Percentiles rank a stretch among this genome's conserved stretches.
phyloP scores from a whole-genome alignment of 108 stramenopile species.

The Pseudonitzschia delicatissima region DNA sequence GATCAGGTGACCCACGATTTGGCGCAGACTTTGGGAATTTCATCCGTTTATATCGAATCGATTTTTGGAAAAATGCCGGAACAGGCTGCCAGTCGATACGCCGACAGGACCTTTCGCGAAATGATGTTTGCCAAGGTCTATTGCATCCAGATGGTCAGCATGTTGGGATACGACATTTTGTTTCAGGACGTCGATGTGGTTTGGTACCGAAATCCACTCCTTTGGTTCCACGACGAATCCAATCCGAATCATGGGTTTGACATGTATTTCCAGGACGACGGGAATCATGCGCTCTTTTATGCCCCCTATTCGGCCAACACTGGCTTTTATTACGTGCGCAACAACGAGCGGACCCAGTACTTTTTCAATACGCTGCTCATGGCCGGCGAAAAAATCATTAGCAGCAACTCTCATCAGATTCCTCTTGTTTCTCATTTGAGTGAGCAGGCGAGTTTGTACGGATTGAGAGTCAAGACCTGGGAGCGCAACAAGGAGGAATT shows the following conservation, averaged over 20 bases:
- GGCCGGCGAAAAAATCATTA: slow-evolving; percentile 53
- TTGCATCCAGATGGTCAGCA: slow-evolving; percentile 65
- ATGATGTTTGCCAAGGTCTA: slow-evolving; percentile 83
- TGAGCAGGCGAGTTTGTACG: slow-evolving; percentile 53
- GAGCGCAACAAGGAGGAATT: slow-evolving; percentile 55
- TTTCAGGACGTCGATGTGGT: slow-evolving; percentile 84
- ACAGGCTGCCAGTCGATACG: slow-evolving; percentile 49
- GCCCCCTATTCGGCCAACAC: slow-evolving; percentile 66
- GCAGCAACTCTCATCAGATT: slow-evolving; percentile 61
- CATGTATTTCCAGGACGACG: slow-evolving; percentile 86
- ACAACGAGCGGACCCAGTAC: slow-evolving; percentile 50
- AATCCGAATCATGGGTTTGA: slow-evolving; percentile 42
- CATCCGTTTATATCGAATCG: slow-evolving; percentile 39
- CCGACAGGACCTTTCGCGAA: slow-evolving; percentile 54
- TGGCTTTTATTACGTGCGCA: slow-evolving; percentile 46
- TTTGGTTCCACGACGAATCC: slow-evolving; percentile 18
- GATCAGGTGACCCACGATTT: slow-evolving; percentile 57
- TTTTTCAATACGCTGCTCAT: slow-evolving; percentile 54
- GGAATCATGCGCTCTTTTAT: slow-evolving; percentile 49
- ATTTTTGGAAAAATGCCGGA: slow-evolving; percentile 47
- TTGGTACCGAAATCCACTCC: slow-evolving; percentile 68
- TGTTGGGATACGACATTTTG: slow-evolving; percentile 72
- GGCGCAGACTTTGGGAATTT: slow-evolving; percentile 39
- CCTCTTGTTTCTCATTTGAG: slow-evolving; percentile 45
- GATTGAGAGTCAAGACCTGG: slow-evolving; percentile 62